Percentiles rank a stretch among this genome's conserved stretches.
Conservation (phyloP, 2,329 filamentous ascomycete genomes). For the Monosporascus sp. region DNA sequence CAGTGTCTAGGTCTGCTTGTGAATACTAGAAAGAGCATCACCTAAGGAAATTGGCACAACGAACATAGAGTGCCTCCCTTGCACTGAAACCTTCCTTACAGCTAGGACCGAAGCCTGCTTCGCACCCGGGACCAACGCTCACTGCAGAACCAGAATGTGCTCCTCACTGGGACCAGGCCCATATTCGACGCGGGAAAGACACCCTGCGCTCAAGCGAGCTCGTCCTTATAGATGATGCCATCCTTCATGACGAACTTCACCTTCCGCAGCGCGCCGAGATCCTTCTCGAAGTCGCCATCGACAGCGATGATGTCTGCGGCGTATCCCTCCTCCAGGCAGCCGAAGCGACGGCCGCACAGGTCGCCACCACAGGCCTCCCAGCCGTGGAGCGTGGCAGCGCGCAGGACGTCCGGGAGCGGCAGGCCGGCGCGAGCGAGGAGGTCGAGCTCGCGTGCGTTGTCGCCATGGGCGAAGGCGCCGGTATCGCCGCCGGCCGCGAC, state of each 20-base stretch:
- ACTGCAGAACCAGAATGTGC: too few relatives aligned
- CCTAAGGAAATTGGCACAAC: too few relatives aligned
- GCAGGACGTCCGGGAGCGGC: constrained; percentile 43
- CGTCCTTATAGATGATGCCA: constrained; percentile 41
- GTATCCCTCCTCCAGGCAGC: constrained; percentile 43
- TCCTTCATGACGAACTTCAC: constrained; percentile 56
- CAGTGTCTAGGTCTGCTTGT: too few relatives aligned
- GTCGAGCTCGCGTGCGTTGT: constrained; percentile 48
- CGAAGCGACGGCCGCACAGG: constrained; percentile 45
- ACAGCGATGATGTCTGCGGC: constrained; percentile 49
- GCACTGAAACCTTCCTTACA: too few relatives aligned
- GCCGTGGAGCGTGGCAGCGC: constrained; percentile 44
- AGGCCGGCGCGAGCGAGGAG: constrained; percentile 48
- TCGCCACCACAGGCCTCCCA: constrained; percentile 52
- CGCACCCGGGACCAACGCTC: too few relatives aligned
- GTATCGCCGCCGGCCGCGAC: constrained; percentile 50
- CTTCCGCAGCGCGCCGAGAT: constrained; percentile 36
- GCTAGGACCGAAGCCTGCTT: too few relatives aligned
- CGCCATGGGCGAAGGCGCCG: constrained; percentile 47
- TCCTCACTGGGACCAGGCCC: neutral
- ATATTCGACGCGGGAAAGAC: neutral
- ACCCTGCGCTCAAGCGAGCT: neutral
- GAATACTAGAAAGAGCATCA: too few relatives aligned
- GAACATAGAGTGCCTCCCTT: too few relatives aligned
- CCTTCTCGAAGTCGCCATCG: constrained; percentile 35